A percentile compares a stretch with the other conserved stretches of the same genome.
Evolutionary conservation across 106 monocot species (phyloP).

Genomic region (Allium sativum): DNA sequence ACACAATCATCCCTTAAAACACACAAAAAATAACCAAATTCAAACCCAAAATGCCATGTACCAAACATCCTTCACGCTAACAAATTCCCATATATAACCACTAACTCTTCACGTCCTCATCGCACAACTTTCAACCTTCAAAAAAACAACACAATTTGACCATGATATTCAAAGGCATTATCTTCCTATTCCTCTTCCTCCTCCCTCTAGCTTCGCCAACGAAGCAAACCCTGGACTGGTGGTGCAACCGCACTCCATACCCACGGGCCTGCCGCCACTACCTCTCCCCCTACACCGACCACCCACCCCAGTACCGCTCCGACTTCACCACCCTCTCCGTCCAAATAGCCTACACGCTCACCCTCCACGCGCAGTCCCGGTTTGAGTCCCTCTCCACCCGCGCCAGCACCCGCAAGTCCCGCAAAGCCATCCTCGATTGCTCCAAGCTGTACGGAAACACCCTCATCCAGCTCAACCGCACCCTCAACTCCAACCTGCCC

Average conservation of each 20-base stretch:
- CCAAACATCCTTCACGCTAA: too few species aligned
- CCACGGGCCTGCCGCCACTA: conserved; percentile 26
- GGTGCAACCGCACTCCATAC: conserved; percentile 25
- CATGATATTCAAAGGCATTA: too few species aligned
- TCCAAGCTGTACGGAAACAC: conserved; percentile 48
- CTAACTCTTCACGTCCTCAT: not conserved
- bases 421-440: conserved; percentile 34
- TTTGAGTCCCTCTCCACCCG: not conserved
- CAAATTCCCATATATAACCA: too few species aligned
- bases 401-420: conserved; percentile 1
- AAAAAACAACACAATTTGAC: too few species aligned
- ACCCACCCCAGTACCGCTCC: conserved; percentile 1
- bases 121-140: too few species aligned
- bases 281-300: not conserved
- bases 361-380: conserved; percentile 2
- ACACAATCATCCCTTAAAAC: too few species aligned
- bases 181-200: conserved; percentile 1
- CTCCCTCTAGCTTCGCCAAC: not conserved
- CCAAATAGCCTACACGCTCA: conserved; percentile 3
- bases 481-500: not conserved
- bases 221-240: not conserved
- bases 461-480: conserved; percentile 65
- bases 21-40: too few species aligned
- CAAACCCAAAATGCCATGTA: too few species aligned
- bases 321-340: conserved; percentile 24